Conservation (phyloP, 345 rosid species). For the Melastoma malabathricum region DNA sequence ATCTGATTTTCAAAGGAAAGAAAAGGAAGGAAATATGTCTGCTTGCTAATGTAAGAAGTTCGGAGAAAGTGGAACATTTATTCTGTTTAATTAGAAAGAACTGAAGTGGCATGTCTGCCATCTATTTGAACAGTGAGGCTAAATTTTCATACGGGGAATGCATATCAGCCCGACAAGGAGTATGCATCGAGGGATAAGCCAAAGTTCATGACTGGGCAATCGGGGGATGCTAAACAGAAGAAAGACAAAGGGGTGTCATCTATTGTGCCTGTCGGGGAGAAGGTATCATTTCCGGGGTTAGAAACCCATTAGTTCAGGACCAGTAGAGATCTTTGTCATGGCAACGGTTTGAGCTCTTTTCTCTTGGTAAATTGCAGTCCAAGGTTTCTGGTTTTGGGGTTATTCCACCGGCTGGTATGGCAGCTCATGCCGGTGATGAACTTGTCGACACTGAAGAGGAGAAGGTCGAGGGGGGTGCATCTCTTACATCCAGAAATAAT, state of each 20-base stretch:
- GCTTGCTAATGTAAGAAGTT: no score
- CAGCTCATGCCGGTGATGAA: slow-evolving; percentile 43
- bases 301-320: background rate
- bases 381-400: no score
- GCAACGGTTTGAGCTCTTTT: no score
- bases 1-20: no score
- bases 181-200: slow-evolving; percentile 17
- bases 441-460: slow-evolving; percentile 36
- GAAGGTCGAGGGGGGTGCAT: slow-evolving; percentile 28
- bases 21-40: no score
- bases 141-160: slow-evolving; percentile 35
- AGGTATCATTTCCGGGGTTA: slow-evolving; percentile 18
- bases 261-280: slow-evolving; percentile 26
- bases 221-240: slow-evolving; percentile 33
- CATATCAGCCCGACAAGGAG: slow-evolving; percentile 16
- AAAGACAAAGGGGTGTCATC: slow-evolving; percentile 31
- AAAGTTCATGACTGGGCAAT: slow-evolving; percentile 15
- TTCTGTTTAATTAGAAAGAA: no score
- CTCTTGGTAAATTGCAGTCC: no score
- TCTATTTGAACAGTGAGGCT: slow-evolving; percentile 11
- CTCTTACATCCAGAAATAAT: slow-evolving; percentile 8
- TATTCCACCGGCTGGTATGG: slow-evolving; percentile 55
- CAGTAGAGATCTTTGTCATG: no score
- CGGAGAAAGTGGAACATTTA: no score
- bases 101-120: no score